Conservation (phyloP, 2,329 filamentous ascomycete species). For the Paracorniculantispora psalliotae region DNA sequence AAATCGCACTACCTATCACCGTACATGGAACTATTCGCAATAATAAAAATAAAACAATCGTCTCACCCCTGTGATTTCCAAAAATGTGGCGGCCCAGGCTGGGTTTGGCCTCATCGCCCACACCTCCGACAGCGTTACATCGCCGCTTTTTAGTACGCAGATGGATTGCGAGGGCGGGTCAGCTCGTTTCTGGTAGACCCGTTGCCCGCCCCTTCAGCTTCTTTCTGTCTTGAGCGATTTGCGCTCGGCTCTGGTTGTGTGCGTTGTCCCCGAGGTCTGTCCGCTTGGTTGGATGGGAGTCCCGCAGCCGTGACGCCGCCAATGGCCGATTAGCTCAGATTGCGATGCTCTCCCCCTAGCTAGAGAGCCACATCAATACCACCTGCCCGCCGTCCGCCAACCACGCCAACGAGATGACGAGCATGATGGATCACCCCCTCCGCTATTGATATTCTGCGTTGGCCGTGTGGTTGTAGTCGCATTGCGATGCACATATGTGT, state of each 20-base stretch:
- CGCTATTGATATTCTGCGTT: background rate
- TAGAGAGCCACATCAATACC: no score
- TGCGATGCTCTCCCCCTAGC: background rate
- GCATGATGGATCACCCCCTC: background rate
- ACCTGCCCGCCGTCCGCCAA: background rate
- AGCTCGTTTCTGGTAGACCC: background rate
- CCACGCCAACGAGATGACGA: background rate
- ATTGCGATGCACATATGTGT: background rate
- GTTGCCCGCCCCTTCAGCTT: background rate
- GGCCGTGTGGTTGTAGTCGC: background rate
- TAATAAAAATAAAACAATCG: no score
- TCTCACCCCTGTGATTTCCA: background rate
- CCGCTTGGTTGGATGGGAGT: background rate
- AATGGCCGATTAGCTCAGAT: conserved; percentile 6
- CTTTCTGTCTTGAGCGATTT: conserved; percentile 6
- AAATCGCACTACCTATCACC: background rate
- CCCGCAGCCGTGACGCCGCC: background rate
- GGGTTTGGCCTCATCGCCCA: background rate
- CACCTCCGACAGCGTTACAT: background rate
- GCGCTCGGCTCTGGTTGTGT: background rate
- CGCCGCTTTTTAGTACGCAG: background rate
- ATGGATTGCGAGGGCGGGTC: background rate
- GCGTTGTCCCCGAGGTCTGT: conserved; percentile 8
- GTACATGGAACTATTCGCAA: background rate
- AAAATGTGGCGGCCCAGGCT: background rate